phyloP scores from a whole-genome alignment of 192 early-diverging fungal species.

The Radiomyces spectabilis region DNA sequence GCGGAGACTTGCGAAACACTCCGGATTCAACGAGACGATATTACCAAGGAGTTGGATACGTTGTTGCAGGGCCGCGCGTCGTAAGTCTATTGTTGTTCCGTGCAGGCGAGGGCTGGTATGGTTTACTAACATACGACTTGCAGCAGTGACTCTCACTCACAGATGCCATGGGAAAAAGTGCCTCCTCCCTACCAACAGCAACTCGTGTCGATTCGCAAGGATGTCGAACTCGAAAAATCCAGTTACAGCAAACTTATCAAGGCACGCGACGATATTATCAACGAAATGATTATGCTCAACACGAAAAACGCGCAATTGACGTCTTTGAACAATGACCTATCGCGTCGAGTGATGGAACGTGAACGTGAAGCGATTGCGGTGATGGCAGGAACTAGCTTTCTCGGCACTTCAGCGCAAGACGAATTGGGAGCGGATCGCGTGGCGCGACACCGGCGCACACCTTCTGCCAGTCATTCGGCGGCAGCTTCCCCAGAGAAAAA shows the following conservation, averaged over 20 bases:
- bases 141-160: no score
- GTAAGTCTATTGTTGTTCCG: no score
- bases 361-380: constrained; percentile 30
- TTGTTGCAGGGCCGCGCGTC: no score
- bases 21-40: constrained; percentile 1
- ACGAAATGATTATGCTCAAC: constrained; percentile 43
- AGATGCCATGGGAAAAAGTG: neutral
- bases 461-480: neutral
- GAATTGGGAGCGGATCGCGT: neutral
- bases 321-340: constrained; percentile 49
- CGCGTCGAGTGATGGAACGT: constrained; percentile 30
- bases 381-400: constrained; percentile 24
- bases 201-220: constrained; percentile 35
- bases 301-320: constrained; percentile 45
- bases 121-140: neutral
- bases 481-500: neutral
- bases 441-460: no score
- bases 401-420: neutral
- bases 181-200: constrained; percentile 27
- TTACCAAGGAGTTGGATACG: constrained; percentile 4
- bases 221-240: constrained; percentile 30
- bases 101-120: no score
- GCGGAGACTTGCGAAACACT: constrained; percentile 5
- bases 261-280: constrained; percentile 38
- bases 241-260: constrained; percentile 34